A percentile compares a stretch with the other conserved stretches of the same genome.
phyloP scores from a whole-genome alignment of 306 rosid genomes.

The Trifolium subterraneum region DNA sequence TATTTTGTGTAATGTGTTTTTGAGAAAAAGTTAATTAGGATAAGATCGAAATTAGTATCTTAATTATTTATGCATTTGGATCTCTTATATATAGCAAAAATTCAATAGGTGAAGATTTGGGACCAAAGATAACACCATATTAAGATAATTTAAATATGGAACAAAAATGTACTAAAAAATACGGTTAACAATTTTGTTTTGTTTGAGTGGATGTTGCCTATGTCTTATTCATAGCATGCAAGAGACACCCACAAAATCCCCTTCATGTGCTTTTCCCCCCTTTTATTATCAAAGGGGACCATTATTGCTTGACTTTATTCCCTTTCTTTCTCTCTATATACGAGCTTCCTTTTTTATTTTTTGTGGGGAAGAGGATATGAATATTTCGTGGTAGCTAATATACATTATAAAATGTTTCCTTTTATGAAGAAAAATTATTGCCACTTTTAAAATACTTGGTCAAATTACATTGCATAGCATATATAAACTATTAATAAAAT shows the following conservation, averaged over 20 bases:
- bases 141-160: not conserved
- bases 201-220: conserved; percentile 41
- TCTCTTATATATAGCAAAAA: not conserved
- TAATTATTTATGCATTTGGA: not conserved
- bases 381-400: not conserved
- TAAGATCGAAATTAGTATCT: too few relatives aligned
- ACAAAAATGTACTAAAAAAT: conserved; percentile 16
- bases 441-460: not conserved
- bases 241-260: conserved; percentile 40
- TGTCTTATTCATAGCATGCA: conserved; percentile 44
- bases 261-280: conserved; percentile 43
- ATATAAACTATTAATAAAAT: not conserved
- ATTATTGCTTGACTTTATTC: conserved; percentile 42
- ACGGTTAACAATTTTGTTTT: conserved; percentile 28
- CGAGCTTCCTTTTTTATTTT: conserved; percentile 9
- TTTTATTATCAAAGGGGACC: conserved; percentile 27
- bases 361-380: not conserved
- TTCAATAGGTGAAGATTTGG: not conserved
- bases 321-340: conserved; percentile 19
- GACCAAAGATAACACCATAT: not conserved
- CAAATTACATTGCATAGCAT: not conserved
- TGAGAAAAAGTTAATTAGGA: too few relatives aligned
- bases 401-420: not conserved
- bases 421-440: conserved; percentile 8
- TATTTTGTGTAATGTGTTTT: too few relatives aligned